phyloP scores from a whole-genome alignment of 768 basidiomycete genomes.

The Cytidiella melzeri region DNA sequence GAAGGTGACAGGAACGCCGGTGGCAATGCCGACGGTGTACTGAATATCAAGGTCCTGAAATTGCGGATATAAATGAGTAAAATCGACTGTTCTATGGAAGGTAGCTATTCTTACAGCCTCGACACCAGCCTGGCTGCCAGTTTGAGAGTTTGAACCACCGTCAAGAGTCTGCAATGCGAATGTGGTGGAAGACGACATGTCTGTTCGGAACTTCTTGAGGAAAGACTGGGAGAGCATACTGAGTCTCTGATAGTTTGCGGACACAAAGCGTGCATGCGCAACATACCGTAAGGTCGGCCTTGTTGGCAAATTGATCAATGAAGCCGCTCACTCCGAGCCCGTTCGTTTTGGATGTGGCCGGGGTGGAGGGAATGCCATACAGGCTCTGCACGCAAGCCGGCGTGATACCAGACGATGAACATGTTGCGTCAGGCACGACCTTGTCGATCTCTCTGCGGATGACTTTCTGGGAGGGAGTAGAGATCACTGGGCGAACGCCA shows the following conservation, averaged over 20 bases:
- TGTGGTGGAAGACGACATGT: slow-evolving; percentile 14
- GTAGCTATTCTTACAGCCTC: slow-evolving; percentile 48
- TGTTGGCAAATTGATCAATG: slow-evolving; percentile 25
- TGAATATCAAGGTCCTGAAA: slow-evolving; percentile 22
- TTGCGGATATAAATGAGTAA: not conserved
- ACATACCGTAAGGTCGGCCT: slow-evolving; percentile 29
- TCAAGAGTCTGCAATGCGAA: slow-evolving; percentile 31
- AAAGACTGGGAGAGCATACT: slow-evolving; percentile 38
- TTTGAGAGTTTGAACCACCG: slow-evolving; percentile 47
- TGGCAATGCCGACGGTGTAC: slow-evolving; percentile 29
- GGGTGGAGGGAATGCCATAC: slow-evolving; percentile 24
- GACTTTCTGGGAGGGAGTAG: slow-evolving; percentile 17
- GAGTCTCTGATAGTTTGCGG: slow-evolving; percentile 24
- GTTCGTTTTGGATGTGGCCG: slow-evolving; percentile 20
- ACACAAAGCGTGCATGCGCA: slow-evolving; percentile 38
- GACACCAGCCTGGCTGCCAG: slow-evolving; percentile 37
- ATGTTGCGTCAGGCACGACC: slow-evolving; percentile 17
- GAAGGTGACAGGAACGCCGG: slow-evolving; percentile 49
- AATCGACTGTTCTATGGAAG: not conserved
- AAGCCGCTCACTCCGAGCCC: slow-evolving; percentile 29
- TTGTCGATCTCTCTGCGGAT: slow-evolving; percentile 15
- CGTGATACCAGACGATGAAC: slow-evolving; percentile 21
- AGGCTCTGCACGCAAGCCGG: slow-evolving; percentile 26
- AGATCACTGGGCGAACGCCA: slow-evolving; percentile 3
- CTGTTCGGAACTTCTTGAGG: slow-evolving; percentile 25